phyloP scores from a whole-genome alignment of 768 basidiomycete species.

The Termitomyces sp. region DNA sequence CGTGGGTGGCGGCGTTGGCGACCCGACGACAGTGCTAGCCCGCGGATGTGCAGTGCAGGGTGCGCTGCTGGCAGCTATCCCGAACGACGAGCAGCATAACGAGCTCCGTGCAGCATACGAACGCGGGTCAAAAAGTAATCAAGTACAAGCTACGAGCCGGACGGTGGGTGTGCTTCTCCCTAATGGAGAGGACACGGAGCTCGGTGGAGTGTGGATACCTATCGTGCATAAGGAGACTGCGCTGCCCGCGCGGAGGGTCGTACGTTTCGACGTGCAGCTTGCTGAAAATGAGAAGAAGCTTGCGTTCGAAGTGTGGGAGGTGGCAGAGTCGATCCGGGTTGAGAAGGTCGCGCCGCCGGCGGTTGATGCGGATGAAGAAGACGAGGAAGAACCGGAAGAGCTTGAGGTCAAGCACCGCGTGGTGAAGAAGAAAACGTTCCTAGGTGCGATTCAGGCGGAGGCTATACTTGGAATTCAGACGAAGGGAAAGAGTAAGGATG shows the following conservation, averaged over 20 bases:
- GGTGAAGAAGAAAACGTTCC: conserved; percentile 48
- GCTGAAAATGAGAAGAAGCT: conserved; percentile 40
- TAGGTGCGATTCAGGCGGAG: conserved; percentile 42
- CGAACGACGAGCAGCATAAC: conserved; percentile 42
- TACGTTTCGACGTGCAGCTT: conserved; percentile 57
- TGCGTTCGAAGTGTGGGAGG: conserved; percentile 78
- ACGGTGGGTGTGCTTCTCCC: conserved; percentile 72
- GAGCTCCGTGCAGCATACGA: conserved; percentile 52
- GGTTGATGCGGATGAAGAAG: conserved; percentile 41
- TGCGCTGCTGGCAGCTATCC: conserved; percentile 50
- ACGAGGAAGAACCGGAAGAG: conserved; percentile 58
- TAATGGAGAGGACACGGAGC: conserved; percentile 33
- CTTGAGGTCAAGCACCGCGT: conserved; percentile 62
- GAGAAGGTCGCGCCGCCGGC: conserved; percentile 53
- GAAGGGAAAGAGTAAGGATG: conserved; percentile 35
- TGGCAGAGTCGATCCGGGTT: conserved; percentile 60
- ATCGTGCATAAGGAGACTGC: conserved; percentile 70
- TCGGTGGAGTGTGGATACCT: conserved; percentile 66
- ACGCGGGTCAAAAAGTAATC: conserved; percentile 29
- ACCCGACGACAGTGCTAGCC: conserved; percentile 76
- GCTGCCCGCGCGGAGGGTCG: conserved; percentile 60
- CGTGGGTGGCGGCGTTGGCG: conserved; percentile 68
- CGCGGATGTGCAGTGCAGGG: conserved; percentile 79
- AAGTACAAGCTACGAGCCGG: conserved; percentile 53
- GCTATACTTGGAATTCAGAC: conserved; percentile 39